Conservation (phyloP, 106 monocot genomes). For the Iris macrosiphon region DNA sequence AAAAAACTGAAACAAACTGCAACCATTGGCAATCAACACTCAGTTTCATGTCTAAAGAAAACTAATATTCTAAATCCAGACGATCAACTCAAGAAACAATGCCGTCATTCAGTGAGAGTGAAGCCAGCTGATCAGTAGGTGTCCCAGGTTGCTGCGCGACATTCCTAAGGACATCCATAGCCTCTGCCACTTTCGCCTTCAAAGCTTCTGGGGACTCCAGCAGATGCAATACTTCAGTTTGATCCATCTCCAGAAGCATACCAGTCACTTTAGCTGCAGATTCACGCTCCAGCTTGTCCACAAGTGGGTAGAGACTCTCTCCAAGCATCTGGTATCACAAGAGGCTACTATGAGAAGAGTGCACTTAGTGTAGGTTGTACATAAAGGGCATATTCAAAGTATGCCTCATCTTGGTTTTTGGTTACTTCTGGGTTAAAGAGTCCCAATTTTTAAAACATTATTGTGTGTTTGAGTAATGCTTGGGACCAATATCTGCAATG, state of each 20-base stretch:
- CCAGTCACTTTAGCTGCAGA: constrained; percentile 61
- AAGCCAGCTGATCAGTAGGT: constrained; percentile 38
- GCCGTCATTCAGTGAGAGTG: constrained; percentile 32
- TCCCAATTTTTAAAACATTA: too few relatives aligned
- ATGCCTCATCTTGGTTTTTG: too few relatives aligned
- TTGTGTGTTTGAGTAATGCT: too few relatives aligned
- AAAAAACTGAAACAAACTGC: too few relatives aligned
- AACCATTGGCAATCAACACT: too few relatives aligned
- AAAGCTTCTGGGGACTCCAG: constrained; percentile 63
- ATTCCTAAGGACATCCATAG: constrained; percentile 63
- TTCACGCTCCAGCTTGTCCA: constrained; percentile 64
- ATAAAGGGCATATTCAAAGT: too few relatives aligned
- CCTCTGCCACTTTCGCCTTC: constrained; percentile 62
- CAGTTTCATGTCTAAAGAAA: too few relatives aligned
- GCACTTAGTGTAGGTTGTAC: too few relatives aligned
- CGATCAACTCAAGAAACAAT: constrained; percentile 8
- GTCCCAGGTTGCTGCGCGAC: constrained; percentile 22
- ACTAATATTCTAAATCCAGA: too few relatives aligned
- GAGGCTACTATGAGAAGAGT: background rate
- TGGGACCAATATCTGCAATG: too few relatives aligned
- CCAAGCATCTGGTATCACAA: constrained; percentile 51
- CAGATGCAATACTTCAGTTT: constrained; percentile 69
- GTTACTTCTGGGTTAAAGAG: too few relatives aligned
- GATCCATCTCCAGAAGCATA: constrained; percentile 82
- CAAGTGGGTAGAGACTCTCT: constrained; percentile 61